Percentiles rank a stretch among this genome's conserved stretches.
Evolutionary conservation across 345 rosid genomes (phyloP).

Genomic region (Aegle marmelos): DNA sequence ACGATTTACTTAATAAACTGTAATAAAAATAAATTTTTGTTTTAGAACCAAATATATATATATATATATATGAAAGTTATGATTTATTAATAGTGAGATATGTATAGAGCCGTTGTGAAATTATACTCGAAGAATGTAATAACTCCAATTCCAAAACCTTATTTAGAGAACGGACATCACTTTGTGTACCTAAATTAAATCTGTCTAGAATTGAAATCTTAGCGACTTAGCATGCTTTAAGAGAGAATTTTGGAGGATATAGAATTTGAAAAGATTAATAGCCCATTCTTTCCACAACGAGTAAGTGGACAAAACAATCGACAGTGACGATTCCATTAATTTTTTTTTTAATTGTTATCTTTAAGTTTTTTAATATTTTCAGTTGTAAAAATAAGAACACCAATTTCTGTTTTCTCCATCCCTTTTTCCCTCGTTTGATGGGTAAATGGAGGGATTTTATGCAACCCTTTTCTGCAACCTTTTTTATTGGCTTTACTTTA

Average conservation of each 20-base stretch:
- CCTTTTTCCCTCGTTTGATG: neutral
- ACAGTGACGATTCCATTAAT: neutral
- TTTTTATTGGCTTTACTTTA: neutral
- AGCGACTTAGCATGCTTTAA: neutral
- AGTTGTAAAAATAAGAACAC: neutral
- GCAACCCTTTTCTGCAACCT: constrained; percentile 5
- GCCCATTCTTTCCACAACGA: neutral
- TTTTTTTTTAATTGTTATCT: neutral
- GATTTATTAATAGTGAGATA: too few species aligned
- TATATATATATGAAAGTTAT: too few species aligned
- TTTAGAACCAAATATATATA: too few species aligned
- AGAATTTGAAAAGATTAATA: neutral
- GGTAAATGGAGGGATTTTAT: neutral
- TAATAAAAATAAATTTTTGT: too few species aligned
- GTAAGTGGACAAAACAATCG: constrained; percentile 5
- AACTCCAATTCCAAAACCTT: too few species aligned
- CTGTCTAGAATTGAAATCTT: too few species aligned
- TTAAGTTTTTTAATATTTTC: neutral
- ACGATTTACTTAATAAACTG: too few species aligned
- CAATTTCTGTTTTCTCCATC: neutral
- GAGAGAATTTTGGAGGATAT: too few species aligned
- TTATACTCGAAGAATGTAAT: too few species aligned
- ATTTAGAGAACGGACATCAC: too few species aligned
- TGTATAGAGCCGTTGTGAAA: too few species aligned
- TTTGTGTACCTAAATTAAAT: neutral